Evolutionary conservation across 2,329 filamentous ascomycete genomes (phyloP), one percentile per base, ranked within the genome.

Genomic region (Epicoccum nigrum): DNA sequence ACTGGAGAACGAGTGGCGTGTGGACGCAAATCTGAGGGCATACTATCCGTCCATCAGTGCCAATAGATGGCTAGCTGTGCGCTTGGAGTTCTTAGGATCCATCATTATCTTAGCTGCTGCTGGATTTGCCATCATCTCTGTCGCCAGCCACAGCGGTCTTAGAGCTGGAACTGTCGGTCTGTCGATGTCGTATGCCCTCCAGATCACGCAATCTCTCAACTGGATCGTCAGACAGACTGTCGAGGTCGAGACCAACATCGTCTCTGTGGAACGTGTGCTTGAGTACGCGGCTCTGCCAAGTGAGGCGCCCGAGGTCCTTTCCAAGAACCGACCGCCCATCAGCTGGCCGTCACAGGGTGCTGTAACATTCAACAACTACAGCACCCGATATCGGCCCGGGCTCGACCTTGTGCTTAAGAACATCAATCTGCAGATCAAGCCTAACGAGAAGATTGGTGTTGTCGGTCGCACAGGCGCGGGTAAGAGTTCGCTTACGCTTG

Each of bases 241-340:
- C 27, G 95, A 99, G 75, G 94, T 99, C n/a, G 95, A 99, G 80
- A 97, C 93, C n/a, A 99, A 99, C 75, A 99, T 99, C 68, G 93
- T 99, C 37, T 96, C 93, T 8, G 94, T 99, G 30, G 94, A 99
- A 81, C 89, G 94, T 68, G 92, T 99, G 39, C 86, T 99, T 41
- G 95, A 99, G 75, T 99, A 99, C 76, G 90, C 93, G 51, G 83
- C 84, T 42, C 82, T 99, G 57, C 92, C 93, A 20, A 94, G 89
- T 73, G 94, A 99, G 77, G 93, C 94, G 42, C 91, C 92, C 7
- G 94, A 99, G 72, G 90, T 97, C 60, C 89, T 97, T 64, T 88
- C 90, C 68, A 88, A 90, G 74, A 88, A 89, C 70, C 83, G 93
- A 40, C 93, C 94, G 32, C 86, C 91, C 8, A 90, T 91, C 57